These are phyloP conservation scores for Paramecium tetraurelia DNA, from an alignment of 73 alveolate species.

Conservation along the genomic window DNA sequence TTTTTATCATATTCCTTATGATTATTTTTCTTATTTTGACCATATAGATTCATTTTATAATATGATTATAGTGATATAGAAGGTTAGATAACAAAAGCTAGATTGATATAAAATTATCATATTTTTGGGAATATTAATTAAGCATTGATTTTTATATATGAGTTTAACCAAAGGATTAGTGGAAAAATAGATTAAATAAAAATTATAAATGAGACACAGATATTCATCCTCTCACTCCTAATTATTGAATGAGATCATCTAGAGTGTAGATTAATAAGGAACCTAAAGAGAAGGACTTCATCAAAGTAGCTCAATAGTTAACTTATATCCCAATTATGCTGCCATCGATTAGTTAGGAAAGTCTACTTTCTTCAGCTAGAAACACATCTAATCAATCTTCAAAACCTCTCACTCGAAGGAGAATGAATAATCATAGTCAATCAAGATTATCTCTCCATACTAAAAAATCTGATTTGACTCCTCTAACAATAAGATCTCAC, in stretches of 20 bases:
- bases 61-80: too few relatives aligned
- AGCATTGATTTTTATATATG: neutral
- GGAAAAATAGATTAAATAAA: neutral
- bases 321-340: neutral
- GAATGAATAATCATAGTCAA: neutral
- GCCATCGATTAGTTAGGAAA: neutral
- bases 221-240: neutral
- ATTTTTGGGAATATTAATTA: too few relatives aligned
- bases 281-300: neutral
- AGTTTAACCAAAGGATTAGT: neutral
- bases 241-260: neutral
- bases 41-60: too few relatives aligned
- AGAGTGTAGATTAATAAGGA: neutral
- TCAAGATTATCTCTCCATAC: neutral
- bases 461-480: neutral
- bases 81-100: too few relatives aligned
- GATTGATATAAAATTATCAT: too few relatives aligned
- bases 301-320: neutral
- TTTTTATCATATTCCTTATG: too few relatives aligned
- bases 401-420: neutral
- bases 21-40: too few relatives aligned
- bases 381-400: neutral
- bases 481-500: neutral
- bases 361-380: neutral
- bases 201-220: neutral